Percentiles rank a stretch among this genome's conserved stretches.
phyloP scores from a whole-genome alignment of 805 yeast species.

The Myxozyma sirexii region DNA sequence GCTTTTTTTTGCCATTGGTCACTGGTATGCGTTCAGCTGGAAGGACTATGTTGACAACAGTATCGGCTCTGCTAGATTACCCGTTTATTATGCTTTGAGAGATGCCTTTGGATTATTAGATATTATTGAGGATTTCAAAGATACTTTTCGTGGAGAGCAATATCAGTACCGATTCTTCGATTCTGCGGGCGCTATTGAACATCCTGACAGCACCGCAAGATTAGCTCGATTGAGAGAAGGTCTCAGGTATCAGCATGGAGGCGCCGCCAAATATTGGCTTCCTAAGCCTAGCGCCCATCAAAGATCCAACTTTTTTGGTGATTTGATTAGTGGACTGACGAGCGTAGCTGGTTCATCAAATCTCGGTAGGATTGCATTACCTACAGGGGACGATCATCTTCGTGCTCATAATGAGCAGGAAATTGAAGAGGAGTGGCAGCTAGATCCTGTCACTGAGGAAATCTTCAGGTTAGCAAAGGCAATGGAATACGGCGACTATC shows the following conservation, averaged over 20 bases:
- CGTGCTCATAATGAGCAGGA: background rate
- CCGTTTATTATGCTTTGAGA: slow-evolving; percentile 62
- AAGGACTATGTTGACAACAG: slow-evolving; percentile 64
- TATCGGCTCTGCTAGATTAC: slow-evolving; percentile 71
- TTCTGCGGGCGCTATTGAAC: slow-evolving; percentile 73
- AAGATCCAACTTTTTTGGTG: slow-evolving; percentile 1
- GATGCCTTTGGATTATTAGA: slow-evolving; percentile 83
- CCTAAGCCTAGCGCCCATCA: slow-evolving; percentile 37
- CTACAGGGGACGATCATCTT: background rate
- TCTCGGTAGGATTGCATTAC: slow-evolving; percentile 9
- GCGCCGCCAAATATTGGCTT: slow-evolving; percentile 83
- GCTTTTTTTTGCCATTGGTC: slow-evolving; percentile 84
- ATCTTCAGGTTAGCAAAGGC: slow-evolving; percentile 42
- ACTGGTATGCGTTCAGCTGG: slow-evolving; percentile 82
- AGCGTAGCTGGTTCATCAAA: slow-evolving; percentile 13
- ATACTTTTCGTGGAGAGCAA: slow-evolving; percentile 65
- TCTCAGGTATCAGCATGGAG: slow-evolving; percentile 74
- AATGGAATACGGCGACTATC: slow-evolving; percentile 47
- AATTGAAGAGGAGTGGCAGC: slow-evolving; percentile 13
- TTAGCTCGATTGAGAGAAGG: slow-evolving; percentile 80
- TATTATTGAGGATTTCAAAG: slow-evolving; percentile 72
- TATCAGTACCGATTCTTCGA: slow-evolving; percentile 86
- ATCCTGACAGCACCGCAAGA: slow-evolving; percentile 64
- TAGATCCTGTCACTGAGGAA: slow-evolving; percentile 42
- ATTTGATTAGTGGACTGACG: slow-evolving; percentile 1